Evolutionary conservation across 768 basidiomycete species (phyloP).

Genomic region (Leccinum fibrillosum): DNA sequence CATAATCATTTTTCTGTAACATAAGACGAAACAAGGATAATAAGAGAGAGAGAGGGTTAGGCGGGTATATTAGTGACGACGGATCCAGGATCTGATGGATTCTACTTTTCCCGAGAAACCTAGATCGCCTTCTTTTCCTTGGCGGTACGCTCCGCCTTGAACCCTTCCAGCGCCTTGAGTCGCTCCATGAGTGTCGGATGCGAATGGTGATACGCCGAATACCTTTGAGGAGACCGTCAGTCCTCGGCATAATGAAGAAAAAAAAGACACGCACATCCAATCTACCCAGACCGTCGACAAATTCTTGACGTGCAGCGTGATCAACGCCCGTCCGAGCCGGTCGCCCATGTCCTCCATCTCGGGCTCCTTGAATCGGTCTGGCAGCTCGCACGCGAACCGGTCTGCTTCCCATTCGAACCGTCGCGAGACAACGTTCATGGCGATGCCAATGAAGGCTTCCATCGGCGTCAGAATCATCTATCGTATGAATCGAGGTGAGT

Average conservation of each 20-base stretch:
- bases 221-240: conserved; percentile 40
- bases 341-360: conserved; percentile 85
- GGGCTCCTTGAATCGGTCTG: conserved; percentile 40
- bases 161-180: conserved; percentile 74
- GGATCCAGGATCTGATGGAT: neutral
- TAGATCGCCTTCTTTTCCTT: conserved; percentile 23
- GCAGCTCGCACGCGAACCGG: conserved; percentile 74
- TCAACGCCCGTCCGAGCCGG: conserved; percentile 76
- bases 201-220: conserved; percentile 94
- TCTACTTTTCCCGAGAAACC: neutral
- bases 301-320: conserved; percentile 88
- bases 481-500: too few relatives aligned
- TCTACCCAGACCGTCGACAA: conserved; percentile 92
- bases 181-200: conserved; percentile 94
- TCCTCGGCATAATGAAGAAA: neutral
- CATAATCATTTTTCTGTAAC: neutral
- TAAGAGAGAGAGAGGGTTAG: neutral
- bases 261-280: conserved; percentile 57
- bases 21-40: neutral
- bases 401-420: conserved; percentile 94
- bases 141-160: conserved; percentile 41
- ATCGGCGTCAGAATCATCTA: conserved; percentile 80
- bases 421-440: conserved; percentile 79
- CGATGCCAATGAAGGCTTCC: conserved; percentile 68
- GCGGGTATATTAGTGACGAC: neutral